A percentile compares a stretch with the other conserved stretches of the same genome.
Conservation (phyloP, 495 filamentous ascomycete genomes). For the Staphylotrichum tortipilum region DNA sequence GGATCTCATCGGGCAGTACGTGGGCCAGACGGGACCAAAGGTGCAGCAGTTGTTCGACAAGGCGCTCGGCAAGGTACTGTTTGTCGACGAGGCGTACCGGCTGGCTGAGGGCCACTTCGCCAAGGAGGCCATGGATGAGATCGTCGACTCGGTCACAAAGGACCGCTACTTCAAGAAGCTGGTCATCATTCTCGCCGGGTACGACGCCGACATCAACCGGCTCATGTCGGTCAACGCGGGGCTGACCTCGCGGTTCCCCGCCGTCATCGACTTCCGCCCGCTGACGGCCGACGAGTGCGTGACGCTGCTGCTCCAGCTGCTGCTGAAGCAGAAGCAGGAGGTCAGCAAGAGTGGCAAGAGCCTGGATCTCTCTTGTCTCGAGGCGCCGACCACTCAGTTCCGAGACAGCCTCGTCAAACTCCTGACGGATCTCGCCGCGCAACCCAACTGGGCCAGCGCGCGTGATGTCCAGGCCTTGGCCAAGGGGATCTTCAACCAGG, state of each 20-base stretch:
- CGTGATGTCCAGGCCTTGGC: constrained; percentile 53
- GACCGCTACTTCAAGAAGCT: constrained; percentile 53
- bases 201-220: constrained; percentile 59
- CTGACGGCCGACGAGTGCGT: constrained; percentile 40
- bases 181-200: constrained; percentile 68
- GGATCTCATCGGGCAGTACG: constrained; percentile 52
- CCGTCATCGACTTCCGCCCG: constrained; percentile 43
- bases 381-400: constrained; percentile 17
- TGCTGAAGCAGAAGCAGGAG: constrained; percentile 8
- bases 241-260: constrained; percentile 53
- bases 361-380: constrained; percentile 35
- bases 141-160: constrained; percentile 62
- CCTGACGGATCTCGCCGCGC: constrained; percentile 37
- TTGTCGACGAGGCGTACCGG: constrained; percentile 62
- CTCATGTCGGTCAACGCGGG: constrained; percentile 57
- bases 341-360: constrained; percentile 22
- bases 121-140: constrained; percentile 64
- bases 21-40: constrained; percentile 60
- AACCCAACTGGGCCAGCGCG: constrained; percentile 59
- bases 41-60: constrained; percentile 49
- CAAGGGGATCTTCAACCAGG: constrained; percentile 42
- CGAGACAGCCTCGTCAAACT: constrained; percentile 18
- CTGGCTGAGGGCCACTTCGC: constrained; percentile 51
- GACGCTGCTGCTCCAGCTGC: constrained; percentile 25
- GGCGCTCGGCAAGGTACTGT: constrained; percentile 54